Percentiles rank a stretch among this genome's conserved stretches.
These are phyloP conservation scores for Ophiostoma sp. DNA, from an alignment of 2,329 filamentous ascomycete species.

Conservation along the genomic window DNA sequence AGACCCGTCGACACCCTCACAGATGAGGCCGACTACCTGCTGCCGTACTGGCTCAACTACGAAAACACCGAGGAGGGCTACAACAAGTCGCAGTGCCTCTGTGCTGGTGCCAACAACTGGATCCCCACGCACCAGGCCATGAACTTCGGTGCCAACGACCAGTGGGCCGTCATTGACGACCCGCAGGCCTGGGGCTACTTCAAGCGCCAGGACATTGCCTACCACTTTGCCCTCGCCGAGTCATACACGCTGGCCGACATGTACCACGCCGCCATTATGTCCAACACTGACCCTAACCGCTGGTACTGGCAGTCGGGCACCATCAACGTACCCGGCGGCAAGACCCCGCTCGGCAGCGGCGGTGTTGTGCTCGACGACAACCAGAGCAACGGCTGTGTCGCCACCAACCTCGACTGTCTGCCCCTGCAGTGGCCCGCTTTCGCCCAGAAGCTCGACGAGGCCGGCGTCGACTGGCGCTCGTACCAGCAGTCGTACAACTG, in stretches of 20 bases:
- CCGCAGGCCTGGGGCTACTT: conserved; percentile 55
- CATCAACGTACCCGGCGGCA: conserved; percentile 50
- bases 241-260: conserved; percentile 56
- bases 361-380: conserved; percentile 52
- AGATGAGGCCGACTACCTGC: conserved; percentile 44
- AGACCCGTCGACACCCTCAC: conserved; percentile 43
- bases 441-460: conserved; percentile 50
- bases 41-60: conserved; percentile 57
- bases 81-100: conserved; percentile 54
- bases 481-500: conserved; percentile 51
- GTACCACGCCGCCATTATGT: conserved; percentile 50
- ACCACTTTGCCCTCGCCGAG: conserved; percentile 57
- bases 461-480: conserved; percentile 52
- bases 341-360: conserved; percentile 37
- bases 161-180: conserved; percentile 52
- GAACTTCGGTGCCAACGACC: conserved; percentile 51
- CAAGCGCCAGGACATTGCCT: conserved; percentile 51
- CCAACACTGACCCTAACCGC: conserved; percentile 53
- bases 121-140: conserved; percentile 52
- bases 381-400: conserved; percentile 49
- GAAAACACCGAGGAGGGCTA: conserved; percentile 42
- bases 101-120: conserved; percentile 53
- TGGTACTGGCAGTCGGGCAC: conserved; percentile 42
- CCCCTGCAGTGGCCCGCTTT: conserved; percentile 56
- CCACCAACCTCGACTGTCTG: conserved; percentile 49